Percentiles rank a stretch among this genome's conserved stretches.
These are phyloP conservation scores for Diaporthe australafricana DNA, from an alignment of 2,329 filamentous ascomycete species.

Conservation along the genomic window DNA sequence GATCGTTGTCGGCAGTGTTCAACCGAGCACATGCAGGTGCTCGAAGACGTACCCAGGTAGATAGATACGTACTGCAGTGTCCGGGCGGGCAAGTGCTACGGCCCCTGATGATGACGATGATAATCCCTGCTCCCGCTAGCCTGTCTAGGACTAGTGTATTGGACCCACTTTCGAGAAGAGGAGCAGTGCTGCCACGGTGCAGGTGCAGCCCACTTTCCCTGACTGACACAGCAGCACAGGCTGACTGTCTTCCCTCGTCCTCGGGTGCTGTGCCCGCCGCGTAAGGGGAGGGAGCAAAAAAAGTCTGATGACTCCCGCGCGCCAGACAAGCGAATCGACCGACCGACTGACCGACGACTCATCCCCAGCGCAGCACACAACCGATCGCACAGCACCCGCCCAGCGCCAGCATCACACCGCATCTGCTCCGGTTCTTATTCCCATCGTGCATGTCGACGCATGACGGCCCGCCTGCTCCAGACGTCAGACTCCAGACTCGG, in stretches of 20 bases:
- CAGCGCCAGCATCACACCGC: slow-evolving; percentile 29
- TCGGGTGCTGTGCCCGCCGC: slow-evolving; percentile 26
- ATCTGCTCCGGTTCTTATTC: slow-evolving; percentile 20
- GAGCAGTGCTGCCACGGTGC: not conserved
- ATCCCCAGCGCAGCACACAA: slow-evolving; percentile 26
- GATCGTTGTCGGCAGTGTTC: no score
- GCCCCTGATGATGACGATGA: not conserved
- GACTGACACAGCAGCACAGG: not conserved
- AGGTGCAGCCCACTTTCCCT: slow-evolving; percentile 24
- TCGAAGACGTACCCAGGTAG: not conserved
- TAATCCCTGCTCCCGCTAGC: not conserved
- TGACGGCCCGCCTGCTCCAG: slow-evolving; percentile 26
- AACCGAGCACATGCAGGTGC: not conserved
- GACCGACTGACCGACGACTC: slow-evolving; percentile 25
- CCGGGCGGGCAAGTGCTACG: not conserved
- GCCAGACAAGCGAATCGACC: slow-evolving; percentile 29
- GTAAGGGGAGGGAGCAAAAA: slow-evolving; percentile 2
- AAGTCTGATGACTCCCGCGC: slow-evolving; percentile 34
- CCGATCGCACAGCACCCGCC: slow-evolving; percentile 21
- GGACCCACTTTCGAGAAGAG: not conserved
- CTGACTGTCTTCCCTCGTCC: slow-evolving; percentile 15
- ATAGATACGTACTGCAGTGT: not conserved
- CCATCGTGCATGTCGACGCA: slow-evolving; percentile 21
- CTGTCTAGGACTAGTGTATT: not conserved
- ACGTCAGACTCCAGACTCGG: not conserved